Conservation (phyloP, 1,139 yeast species). For the Candida sp. region DNA sequence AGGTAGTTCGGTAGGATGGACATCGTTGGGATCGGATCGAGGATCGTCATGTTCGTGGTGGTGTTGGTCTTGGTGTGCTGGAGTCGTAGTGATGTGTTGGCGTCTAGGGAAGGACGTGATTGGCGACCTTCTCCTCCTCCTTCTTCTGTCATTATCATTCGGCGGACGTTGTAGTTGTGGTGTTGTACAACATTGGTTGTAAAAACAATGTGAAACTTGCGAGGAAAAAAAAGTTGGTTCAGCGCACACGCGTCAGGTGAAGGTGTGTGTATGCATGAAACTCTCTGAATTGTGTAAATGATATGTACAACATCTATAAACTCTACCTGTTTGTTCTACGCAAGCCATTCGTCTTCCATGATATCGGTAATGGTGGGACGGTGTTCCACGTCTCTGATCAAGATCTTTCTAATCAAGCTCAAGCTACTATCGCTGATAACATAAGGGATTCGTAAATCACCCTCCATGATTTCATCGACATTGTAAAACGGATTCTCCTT, state of each 20-base stretch:
- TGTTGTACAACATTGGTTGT: neutral
- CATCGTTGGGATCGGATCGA: slow-evolving; percentile 6
- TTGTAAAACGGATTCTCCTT: slow-evolving; percentile 96
- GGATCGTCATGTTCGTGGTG: neutral
- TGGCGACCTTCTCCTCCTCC: neutral
- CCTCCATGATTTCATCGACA: slow-evolving; percentile 94
- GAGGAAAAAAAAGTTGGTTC: neutral
- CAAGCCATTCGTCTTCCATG: slow-evolving; percentile 70
- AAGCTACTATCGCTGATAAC: slow-evolving; percentile 63
- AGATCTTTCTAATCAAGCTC: slow-evolving; percentile 62
- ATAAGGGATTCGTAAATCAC: slow-evolving; percentile 73
- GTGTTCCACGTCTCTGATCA: slow-evolving; percentile 62
- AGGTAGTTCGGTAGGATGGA: neutral
- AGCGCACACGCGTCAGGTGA: neutral
- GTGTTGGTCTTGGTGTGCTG: neutral
- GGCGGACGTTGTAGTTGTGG: neutral
- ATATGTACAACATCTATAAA: neutral
- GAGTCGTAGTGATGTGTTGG: neutral
- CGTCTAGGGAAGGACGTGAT: too few species aligned
- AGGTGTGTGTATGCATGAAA: too few species aligned
- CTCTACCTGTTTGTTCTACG: neutral
- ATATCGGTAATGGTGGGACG: slow-evolving; percentile 81
- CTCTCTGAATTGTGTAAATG: too few species aligned
- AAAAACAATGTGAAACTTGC: neutral
- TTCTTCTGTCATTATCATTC: neutral